Evolutionary conservation across 2,329 filamentous ascomycete species (phyloP).

Genomic region (Chalaropsis thielavioides): DNA sequence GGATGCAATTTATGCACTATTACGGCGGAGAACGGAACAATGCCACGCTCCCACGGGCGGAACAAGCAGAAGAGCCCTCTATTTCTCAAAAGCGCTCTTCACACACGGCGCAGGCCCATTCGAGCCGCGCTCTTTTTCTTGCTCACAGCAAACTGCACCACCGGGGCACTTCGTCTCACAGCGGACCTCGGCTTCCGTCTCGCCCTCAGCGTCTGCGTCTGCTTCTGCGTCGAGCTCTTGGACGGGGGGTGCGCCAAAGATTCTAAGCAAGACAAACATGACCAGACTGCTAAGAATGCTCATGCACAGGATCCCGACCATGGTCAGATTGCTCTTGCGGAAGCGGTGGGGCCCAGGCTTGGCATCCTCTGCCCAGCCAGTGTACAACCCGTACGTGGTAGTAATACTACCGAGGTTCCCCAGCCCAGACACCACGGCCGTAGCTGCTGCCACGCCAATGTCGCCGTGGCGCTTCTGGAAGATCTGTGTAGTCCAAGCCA

Average conservation of each 20-base stretch:
- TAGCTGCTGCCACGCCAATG: slow-evolving; percentile 75
- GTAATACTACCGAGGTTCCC: slow-evolving; percentile 77
- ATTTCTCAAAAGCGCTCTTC: not conserved
- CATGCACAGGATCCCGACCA: slow-evolving; percentile 69
- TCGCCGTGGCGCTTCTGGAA: slow-evolving; percentile 83
- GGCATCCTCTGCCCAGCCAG: slow-evolving; percentile 68
- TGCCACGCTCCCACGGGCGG: no score
- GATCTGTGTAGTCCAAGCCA: slow-evolving; percentile 85
- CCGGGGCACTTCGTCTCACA: slow-evolving; percentile 24
- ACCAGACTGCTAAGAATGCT: slow-evolving; percentile 59
- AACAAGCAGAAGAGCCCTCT: not conserved
- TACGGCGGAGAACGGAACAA: no score
- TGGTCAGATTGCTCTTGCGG: slow-evolving; percentile 69
- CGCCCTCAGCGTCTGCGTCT: slow-evolving; percentile 24
- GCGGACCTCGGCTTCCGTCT: slow-evolving; percentile 42
- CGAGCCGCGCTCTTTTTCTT: not conserved
- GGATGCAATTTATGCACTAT: no score
- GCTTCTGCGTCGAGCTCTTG: slow-evolving; percentile 30
- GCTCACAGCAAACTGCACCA: not conserved
- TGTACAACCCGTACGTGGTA: slow-evolving; percentile 80
- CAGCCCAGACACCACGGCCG: slow-evolving; percentile 71
- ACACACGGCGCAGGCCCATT: not conserved
- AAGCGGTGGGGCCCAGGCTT: slow-evolving; percentile 54
- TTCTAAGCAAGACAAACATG: slow-evolving; percentile 53
- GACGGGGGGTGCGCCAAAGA: slow-evolving; percentile 34